Conservation (phyloP, 73 alveolate genomes). For the Stentor roeselii region DNA sequence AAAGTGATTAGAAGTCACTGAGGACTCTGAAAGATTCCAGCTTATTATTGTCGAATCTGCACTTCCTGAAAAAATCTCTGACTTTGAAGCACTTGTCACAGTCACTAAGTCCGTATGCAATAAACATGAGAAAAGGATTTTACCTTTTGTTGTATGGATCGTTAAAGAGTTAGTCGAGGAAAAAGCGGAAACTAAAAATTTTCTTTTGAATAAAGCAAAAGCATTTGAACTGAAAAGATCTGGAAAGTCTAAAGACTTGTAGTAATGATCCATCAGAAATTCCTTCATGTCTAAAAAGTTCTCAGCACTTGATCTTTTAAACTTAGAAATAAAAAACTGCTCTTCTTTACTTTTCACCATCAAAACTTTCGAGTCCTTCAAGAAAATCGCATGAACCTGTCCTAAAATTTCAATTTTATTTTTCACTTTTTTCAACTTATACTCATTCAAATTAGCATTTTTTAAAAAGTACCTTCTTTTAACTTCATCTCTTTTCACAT, state of each 20-base stretch:
- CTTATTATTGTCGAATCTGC: conserved; percentile 1
- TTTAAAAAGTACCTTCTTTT: too few relatives aligned
- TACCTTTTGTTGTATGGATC: neutral
- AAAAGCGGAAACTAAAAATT: neutral
- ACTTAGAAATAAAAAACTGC: neutral
- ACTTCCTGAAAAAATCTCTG: neutral
- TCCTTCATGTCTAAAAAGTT: neutral
- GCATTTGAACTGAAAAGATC: neutral
- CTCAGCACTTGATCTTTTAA: neutral
- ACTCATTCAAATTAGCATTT: neutral
- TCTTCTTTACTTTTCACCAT: neutral
- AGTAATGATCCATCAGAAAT: neutral
- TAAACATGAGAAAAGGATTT: too few relatives aligned
- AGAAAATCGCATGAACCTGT: neutral
- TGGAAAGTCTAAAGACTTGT: neutral
- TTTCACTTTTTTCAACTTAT: neutral
- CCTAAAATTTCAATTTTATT: neutral
- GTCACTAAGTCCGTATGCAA: neutral
- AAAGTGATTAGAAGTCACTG: neutral
- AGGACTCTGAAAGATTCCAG: too few relatives aligned
- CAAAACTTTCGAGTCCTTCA: neutral
- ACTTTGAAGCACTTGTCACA: neutral
- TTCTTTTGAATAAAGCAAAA: neutral
- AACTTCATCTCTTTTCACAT: neutral
- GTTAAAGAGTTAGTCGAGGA: neutral